These are phyloP conservation scores for Lichtheimia ramosa DNA, from an alignment of 371 early-diverging fungal species.

Conservation along the genomic window DNA sequence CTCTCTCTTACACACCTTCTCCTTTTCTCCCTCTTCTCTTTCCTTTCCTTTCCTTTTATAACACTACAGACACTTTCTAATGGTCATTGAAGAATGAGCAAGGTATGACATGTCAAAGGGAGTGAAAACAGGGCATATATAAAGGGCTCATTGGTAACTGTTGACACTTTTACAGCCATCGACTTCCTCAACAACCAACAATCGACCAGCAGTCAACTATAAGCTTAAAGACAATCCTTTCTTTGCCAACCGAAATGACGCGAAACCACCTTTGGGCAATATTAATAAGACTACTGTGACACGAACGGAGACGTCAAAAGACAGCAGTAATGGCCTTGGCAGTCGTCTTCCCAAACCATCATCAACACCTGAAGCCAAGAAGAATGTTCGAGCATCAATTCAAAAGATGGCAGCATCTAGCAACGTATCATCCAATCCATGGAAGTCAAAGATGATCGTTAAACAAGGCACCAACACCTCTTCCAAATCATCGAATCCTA, in stretches of 20 bases:
- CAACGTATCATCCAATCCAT: slow-evolving; percentile 17
- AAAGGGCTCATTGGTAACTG: too few relatives aligned
- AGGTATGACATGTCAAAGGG: too few relatives aligned
- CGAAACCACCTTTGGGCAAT: slow-evolving; percentile 11
- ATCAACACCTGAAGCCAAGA: background rate
- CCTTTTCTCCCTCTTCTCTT: too few relatives aligned
- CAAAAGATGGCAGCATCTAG: slow-evolving; percentile 17
- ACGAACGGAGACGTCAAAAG: slow-evolving; percentile 5
- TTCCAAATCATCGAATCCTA: too few relatives aligned
- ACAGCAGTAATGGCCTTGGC: background rate
- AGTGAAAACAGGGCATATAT: too few relatives aligned
- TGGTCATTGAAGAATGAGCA: too few relatives aligned
- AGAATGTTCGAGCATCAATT: slow-evolving; percentile 16
- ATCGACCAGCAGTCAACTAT: slow-evolving; percentile 11
- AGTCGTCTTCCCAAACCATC: slow-evolving; percentile 7
- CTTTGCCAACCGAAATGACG: slow-evolving; percentile 10
- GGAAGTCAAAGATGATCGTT: slow-evolving; percentile 8
- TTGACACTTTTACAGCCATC: too few relatives aligned
- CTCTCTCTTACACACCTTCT: too few relatives aligned
- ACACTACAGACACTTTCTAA: too few relatives aligned
- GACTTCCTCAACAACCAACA: background rate
- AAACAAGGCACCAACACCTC: too few relatives aligned
- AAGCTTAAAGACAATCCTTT: slow-evolving; percentile 22
- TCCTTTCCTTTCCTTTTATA: too few relatives aligned
- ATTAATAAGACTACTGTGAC: slow-evolving; percentile 1